A percentile compares a stretch with the other conserved stretches of the same genome.
phyloP scores from a whole-genome alignment of 768 basidiomycete genomes.

The Mycena kentingensis region DNA sequence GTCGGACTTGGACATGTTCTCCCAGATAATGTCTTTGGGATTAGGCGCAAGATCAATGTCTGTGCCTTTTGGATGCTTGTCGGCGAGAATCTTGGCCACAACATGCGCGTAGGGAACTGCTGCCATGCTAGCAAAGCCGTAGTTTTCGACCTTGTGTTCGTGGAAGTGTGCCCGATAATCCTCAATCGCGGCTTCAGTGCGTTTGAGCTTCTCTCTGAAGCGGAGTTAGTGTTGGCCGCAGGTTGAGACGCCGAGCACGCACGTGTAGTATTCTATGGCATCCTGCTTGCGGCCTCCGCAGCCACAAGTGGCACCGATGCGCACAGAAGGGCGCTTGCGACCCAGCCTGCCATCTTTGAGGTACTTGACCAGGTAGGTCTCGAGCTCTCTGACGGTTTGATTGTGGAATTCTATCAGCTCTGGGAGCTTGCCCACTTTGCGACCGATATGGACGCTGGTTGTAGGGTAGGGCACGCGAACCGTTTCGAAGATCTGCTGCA shows the following conservation, averaged over 20 bases:
- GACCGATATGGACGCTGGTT: slow-evolving; percentile 86
- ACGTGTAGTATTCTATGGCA: slow-evolving; percentile 94
- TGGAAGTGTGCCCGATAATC: slow-evolving; percentile 57
- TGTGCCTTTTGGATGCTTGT: slow-evolving; percentile 59
- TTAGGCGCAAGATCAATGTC: slow-evolving; percentile 62
- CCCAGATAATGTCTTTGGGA: slow-evolving; percentile 91
- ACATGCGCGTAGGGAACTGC: slow-evolving; percentile 67
- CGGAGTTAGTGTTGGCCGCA: slow-evolving; percentile 4
- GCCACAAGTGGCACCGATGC: slow-evolving; percentile 77
- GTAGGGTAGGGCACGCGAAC: slow-evolving; percentile 87
- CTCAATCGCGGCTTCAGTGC: slow-evolving; percentile 66
- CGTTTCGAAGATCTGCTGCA: slow-evolving; percentile 72
- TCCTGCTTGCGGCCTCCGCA: slow-evolving; percentile 85
- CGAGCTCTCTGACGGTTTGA: slow-evolving; percentile 89
- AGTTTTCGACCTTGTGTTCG: slow-evolving; percentile 61
- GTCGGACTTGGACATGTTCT: slow-evolving; percentile 78
- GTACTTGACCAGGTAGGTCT: slow-evolving; percentile 86
- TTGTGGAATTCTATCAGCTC: slow-evolving; percentile 93
- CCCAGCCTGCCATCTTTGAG: slow-evolving; percentile 75
- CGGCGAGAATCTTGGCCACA: slow-evolving; percentile 56
- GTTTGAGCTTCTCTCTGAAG: slow-evolving; percentile 52
- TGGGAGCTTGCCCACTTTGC: slow-evolving; percentile 85
- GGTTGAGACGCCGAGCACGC: slow-evolving; percentile 28
- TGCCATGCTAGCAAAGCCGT: slow-evolving; percentile 74
- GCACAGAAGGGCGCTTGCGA: slow-evolving; percentile 79